Base-by-base conservation (phyloP, 768 basidiomycete species). In the Boletellus emodensis region DNA sequence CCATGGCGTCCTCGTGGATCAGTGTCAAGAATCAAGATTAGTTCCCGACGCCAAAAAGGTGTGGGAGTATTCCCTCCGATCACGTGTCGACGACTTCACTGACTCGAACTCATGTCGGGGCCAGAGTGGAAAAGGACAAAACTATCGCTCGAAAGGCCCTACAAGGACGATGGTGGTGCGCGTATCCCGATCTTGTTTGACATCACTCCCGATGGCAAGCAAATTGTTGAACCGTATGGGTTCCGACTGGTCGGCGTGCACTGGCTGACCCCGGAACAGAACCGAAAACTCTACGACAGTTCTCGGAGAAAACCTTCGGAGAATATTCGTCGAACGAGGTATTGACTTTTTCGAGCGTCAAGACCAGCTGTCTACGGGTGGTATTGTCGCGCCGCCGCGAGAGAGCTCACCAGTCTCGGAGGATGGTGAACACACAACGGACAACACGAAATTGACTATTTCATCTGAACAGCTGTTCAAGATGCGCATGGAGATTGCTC, bases 261-360 rank as follows among this genome's bases (percentile, higher is more conserved):
- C 38, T 51, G 36, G 36, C 62, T 62, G 41, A 63, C 51, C 56
- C 44, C 46, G 50, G 45, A 55, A 50, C 39, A 84, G 82, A 40
- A 75, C 76, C 59, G 79, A 83, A 57, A 78, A 78, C 52, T 72
- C 82, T 4, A 73, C 80, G 13, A 75, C 80, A 45, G 68, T 72
- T 44, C 74, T 90, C n/a, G 83, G 82, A 24, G 74, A 82, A 38
- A 84, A 82, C 39, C 69, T 93, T 26, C 71, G 77, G 37, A 76
- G 87, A 46, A 82, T 93, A 45, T 87, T 90, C 52, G 52, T 70
- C 22, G 90, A 93, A 61, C 80, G 88, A 35, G 90, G 90, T 2
- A 44, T 71, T 33, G 85, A 90, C 59, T 89, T 90, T 58, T 89
- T 90, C 59, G 85, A 90, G 37, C 72, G 72, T 43, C 66, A 73